phyloP scores from a whole-genome alignment of 495 filamentous ascomycete species.

The Tricharina praecox region DNA sequence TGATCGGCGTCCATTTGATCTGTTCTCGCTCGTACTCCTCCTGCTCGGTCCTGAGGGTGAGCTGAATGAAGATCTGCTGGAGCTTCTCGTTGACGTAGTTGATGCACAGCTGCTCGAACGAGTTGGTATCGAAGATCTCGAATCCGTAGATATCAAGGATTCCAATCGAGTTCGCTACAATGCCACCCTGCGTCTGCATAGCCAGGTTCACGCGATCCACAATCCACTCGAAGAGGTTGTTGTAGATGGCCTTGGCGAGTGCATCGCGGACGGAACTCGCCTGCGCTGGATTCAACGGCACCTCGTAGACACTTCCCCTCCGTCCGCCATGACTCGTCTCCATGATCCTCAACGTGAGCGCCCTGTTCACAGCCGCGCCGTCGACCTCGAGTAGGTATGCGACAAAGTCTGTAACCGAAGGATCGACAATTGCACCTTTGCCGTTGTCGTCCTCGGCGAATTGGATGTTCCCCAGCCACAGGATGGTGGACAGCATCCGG shows the following conservation, averaged over 20 bases:
- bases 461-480: slow-evolving; percentile 89
- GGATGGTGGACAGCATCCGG: slow-evolving; percentile 78
- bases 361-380: slow-evolving; percentile 60
- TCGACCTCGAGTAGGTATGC: slow-evolving; percentile 89
- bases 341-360: slow-evolving; percentile 72
- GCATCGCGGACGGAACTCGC: slow-evolving; percentile 89
- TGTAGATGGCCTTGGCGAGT: slow-evolving; percentile 83
- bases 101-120: slow-evolving; percentile 98
- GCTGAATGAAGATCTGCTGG: slow-evolving; percentile 98
- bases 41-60: slow-evolving; percentile 92
- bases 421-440: slow-evolving; percentile 70
- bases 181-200: slow-evolving; percentile 51
- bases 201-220: slow-evolving; percentile 83
- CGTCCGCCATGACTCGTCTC: slow-evolving; percentile 77
- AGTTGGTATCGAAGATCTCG: slow-evolving; percentile 98
- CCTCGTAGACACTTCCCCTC: slow-evolving; percentile 70
- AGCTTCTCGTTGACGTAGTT: slow-evolving; percentile 99
- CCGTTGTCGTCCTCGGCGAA: slow-evolving; percentile 76
- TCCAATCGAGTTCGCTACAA: slow-evolving; percentile 69
- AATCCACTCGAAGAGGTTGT: slow-evolving; percentile 98
- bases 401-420: slow-evolving; percentile 82
- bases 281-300: slow-evolving; percentile 77
- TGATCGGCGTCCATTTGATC: slow-evolving; percentile 98
- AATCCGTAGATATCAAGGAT: slow-evolving; percentile 99
- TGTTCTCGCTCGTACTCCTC: slow-evolving; percentile 94